Base-by-base conservation (phyloP, 2,329 filamentous ascomycete species). In the Coniochaeta prunicola region DNA sequence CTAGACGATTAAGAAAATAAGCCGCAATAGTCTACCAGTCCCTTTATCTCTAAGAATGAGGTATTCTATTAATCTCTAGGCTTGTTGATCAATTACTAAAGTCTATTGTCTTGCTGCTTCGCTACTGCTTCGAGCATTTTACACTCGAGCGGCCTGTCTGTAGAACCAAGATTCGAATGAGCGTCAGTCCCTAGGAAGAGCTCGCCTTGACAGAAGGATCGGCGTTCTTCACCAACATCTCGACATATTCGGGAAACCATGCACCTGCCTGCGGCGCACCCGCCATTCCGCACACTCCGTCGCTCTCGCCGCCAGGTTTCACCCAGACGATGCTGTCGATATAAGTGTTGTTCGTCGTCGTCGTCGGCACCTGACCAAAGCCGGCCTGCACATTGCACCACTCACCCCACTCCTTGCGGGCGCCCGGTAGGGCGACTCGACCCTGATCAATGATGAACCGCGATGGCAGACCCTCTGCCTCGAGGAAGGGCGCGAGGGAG, bases 401-500 rank as follows among this genome's bases (percentile, higher is more conserved):
- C 57, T 76, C 73, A 8, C 75, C 73, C 73, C 74, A 76, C 45
- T 70, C 68, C 57, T 66, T 59, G 5, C 75, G 68, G 9, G 68
- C 69, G n/a, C 71, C 74, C 4, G 71, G 70, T 1, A 69, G 59
- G 1, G 70, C 71, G 2, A 74, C 72, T 21, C 76, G 73, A 50
- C 76, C 75, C 64, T 76, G 74, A 63, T 78, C 76, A 64, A 78
- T 68, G 65, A 78, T 77, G 70, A 78, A 78, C 59, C 71, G 68
- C 4, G 74, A 64, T 1, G 76, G 76, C 17, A 78, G 69, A 4
- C 74, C 75, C 50, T 69, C 66, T 12, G 67, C 70, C 59, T 70
- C 69, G 55, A 77, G 73, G 59, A 68, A 65, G 1, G 74, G 70
- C 1, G 73, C 64, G 9, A 78, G 70, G 2, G 73, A 71, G 50